Evolutionary conservation across 768 basidiomycete genomes (phyloP), one percentile per base, ranked within the genome.

Genomic region (Boletus rufocinnamomeus): DNA sequence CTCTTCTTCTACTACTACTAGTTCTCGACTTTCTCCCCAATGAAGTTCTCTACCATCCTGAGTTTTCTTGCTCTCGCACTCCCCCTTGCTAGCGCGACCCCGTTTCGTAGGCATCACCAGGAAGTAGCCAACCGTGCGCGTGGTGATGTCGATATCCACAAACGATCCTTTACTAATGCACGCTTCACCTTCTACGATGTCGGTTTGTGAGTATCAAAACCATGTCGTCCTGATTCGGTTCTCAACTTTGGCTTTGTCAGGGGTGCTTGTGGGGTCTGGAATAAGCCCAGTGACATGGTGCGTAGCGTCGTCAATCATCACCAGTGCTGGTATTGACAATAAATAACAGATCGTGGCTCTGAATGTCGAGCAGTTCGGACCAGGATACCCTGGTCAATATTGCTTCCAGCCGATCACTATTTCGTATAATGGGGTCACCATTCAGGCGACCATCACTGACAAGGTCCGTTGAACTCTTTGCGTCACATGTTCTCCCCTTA

Each of bases 331-430:
- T 48, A n/a, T 34, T 65, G 27, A 65, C 44, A 17, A 45, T 19
- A 11, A 25, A 30, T 19, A 8, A 30, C 19, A 71, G 70, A 63
- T 73, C 13, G 70, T 72, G 25, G 70, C 72, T 17, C 35, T 73
- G 35, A 73, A 72, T 9, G 38, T 59, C 9, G 27, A 17, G 74
- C 80, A 86, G 74, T 89, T 74, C 59, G 86, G 86, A 14, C 60
- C 65, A 27, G 80, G 80, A 2, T 87, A 80, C 68, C 87, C 89
- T 17, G 84, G 86, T 16, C 77, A 82, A 37, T 63, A 87, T 54
- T 93, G 91, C 72, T 80, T 79, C 71, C 76, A 84, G 69, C 57
- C 60, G n/a, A 88, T 93, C 61, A 79, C 79, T 6, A 84, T 93
- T 71, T 69, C 68, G 3, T 82, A 75, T 60, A 75, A 77, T 43